A percentile compares a stretch with the other conserved stretches of the same genome.
phyloP scores from a whole-genome alignment of 306 rosid species.

The Cucumis melo region DNA sequence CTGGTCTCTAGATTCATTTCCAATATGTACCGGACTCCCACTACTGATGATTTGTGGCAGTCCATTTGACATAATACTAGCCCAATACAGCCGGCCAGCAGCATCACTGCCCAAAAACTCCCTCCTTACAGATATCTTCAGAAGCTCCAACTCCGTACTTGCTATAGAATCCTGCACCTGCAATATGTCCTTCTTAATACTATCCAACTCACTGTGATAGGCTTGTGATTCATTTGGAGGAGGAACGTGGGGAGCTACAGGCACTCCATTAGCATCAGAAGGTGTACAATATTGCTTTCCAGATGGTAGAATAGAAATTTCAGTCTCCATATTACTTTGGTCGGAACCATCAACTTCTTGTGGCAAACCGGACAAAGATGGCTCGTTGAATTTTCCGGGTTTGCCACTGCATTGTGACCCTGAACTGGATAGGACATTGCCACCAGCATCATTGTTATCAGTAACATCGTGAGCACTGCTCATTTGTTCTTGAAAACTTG shows the following conservation, averaged over 20 bases:
- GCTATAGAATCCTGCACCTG: conserved; percentile 53
- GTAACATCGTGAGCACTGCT: conserved; percentile 21
- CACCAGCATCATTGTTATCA: conserved; percentile 2
- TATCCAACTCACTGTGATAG: conserved; percentile 52
- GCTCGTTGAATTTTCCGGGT: conserved; percentile 19
- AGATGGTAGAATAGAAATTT: conserved; percentile 20
- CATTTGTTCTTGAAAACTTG: conserved; percentile 23
- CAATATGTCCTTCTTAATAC: conserved; percentile 42
- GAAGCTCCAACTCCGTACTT: conserved; percentile 39
- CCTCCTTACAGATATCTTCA: conserved; percentile 58
- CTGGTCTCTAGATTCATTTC: conserved; percentile 18
- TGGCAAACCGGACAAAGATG: conserved; percentile 27
- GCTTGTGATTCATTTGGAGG: conserved; percentile 41
- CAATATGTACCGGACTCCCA: conserved; percentile 31
- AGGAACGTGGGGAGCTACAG: conserved; percentile 20
- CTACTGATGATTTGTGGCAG: conserved; percentile 46
- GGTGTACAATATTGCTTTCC: conserved; percentile 21
- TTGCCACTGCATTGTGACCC: conserved; percentile 31
- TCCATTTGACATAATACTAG: conserved; percentile 39
- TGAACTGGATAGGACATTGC: neutral
- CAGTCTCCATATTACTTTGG: conserved; percentile 32
- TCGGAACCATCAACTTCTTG: conserved; percentile 40
- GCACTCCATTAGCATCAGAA: conserved; percentile 21
- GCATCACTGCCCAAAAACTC: conserved; percentile 81
- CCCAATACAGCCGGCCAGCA: conserved; percentile 68